Conservation (phyloP, 768 basidiomycete genomes). For the Lyophyllum decastes region DNA sequence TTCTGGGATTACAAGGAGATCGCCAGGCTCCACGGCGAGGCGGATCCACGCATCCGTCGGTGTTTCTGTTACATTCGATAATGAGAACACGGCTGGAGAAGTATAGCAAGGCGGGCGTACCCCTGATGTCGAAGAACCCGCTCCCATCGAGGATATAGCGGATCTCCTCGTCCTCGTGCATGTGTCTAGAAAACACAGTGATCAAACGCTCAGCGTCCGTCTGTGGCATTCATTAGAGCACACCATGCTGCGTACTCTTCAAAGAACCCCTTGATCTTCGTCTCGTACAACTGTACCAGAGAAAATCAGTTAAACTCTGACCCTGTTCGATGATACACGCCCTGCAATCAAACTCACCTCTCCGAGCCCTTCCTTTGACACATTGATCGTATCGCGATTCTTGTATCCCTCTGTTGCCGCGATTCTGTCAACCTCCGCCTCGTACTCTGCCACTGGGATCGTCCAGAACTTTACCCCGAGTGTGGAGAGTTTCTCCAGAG, state of each 20-base stretch:
- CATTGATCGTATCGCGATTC: constrained; percentile 79
- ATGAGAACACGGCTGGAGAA: background rate
- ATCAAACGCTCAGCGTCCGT: background rate
- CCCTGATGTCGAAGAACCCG: constrained; percentile 91
- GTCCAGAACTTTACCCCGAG: constrained; percentile 71
- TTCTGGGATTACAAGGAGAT: constrained; percentile 84
- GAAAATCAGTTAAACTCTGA: background rate
- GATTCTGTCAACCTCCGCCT: constrained; percentile 57
- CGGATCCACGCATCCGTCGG: constrained; percentile 80
- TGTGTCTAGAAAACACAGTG: constrained; percentile 52
- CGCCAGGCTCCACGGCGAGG: constrained; percentile 72
- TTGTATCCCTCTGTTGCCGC: constrained; percentile 76
- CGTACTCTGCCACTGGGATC: constrained; percentile 64
- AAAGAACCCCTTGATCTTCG: constrained; percentile 82
- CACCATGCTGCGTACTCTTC: constrained; percentile 57
- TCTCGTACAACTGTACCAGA: constrained; percentile 57
- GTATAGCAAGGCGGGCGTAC: constrained; percentile 37
- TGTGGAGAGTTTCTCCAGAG: constrained; percentile 44
- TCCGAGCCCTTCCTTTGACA: constrained; percentile 78
- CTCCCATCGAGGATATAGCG: constrained; percentile 84
- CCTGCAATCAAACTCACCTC: constrained; percentile 43
- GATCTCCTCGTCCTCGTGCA: constrained; percentile 97
- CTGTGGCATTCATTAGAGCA: background rate
- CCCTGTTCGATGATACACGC: background rate
- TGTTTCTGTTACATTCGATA: constrained; percentile 44